A percentile compares a stretch with the other conserved stretches of the same genome.
phyloP scores from a whole-genome alignment of 495 filamentous ascomycete species.

The Gamarada debralockiae region DNA sequence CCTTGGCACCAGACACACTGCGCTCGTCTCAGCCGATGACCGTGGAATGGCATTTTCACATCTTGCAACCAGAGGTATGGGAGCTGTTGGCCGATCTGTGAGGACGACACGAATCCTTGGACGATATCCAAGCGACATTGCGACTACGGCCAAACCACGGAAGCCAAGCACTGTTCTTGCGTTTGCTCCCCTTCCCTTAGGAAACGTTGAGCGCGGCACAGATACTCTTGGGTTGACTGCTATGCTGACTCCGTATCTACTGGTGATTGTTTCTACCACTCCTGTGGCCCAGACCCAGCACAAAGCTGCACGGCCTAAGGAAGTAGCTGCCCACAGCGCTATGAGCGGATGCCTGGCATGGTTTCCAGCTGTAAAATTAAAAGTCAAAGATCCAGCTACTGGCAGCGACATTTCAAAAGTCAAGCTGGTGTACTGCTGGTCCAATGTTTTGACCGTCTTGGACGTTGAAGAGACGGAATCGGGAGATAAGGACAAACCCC shows the following conservation, averaged over 20 bases:
- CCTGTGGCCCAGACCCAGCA: conserved; percentile 94
- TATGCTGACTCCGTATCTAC: conserved; percentile 90
- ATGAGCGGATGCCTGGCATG: conserved; percentile 93
- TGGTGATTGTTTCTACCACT: conserved; percentile 96
- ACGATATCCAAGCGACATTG: conserved; percentile 68
- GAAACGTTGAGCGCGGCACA: conserved; percentile 83
- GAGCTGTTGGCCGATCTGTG: conserved; percentile 77
- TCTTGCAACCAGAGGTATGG: conserved; percentile 85
- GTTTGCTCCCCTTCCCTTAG: conserved; percentile 84
- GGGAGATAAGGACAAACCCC: conserved; percentile 64
- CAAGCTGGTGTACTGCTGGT: conserved; percentile 98
- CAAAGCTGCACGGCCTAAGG: conserved; percentile 86
- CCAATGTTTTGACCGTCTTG: conserved; percentile 86
- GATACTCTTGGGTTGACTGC: conserved; percentile 90
- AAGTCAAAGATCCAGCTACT: conserved; percentile 58
- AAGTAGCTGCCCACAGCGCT: conserved; percentile 80
- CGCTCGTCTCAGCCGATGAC: conserved; percentile 95
- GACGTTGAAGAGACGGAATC: conserved; percentile 75
- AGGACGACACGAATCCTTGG: conserved; percentile 89
- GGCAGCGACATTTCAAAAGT: conserved; percentile 59
- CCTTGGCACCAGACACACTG: conserved; percentile 90
- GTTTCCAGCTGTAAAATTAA: conserved; percentile 94
- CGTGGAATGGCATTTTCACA: conserved; percentile 98
- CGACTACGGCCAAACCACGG: conserved; percentile 56
- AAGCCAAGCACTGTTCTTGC: conserved; percentile 96